Evolutionary conservation across 1,284 basidiomycete genomes (phyloP), one percentile per base, ranked within the genome.

Genomic region (Chiua sp.): DNA sequence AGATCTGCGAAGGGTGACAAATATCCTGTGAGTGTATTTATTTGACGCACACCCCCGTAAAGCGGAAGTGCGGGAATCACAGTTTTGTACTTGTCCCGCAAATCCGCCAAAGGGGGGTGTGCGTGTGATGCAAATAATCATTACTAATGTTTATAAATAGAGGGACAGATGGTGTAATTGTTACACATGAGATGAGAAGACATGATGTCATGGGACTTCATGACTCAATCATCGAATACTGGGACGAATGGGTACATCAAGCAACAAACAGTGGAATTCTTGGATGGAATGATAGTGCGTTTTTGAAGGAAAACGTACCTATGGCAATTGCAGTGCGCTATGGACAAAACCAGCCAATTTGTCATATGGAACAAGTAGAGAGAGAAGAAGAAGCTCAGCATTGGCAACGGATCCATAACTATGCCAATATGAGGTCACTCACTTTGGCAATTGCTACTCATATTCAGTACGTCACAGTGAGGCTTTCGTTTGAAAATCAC

Each of bases 291-390:
- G 28, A 32, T 8, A 15, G 23, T 7, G 1, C 7, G 4, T 60
- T 56, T 32, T 15, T 60, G 0, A 44, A 5, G 18, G 48, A 59
- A 1, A 59, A 59, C 23, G 57, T 50, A 1, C 59, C 55, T 0
- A 48, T 60, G 7, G 37, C 33, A 1, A 52, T 60, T 7, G 35
- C 50, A 7, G 51, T 56, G 2, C 13, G 47, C 32, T 60, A 60
- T 46, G 59, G 59, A 7, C 59, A 60, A n/a, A 60, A 60, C 13
- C 59, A 57, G 12, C 55, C 22, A 26, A 26, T 26, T 26, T 26
- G 26, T 5, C 0, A 26, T 60, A 2, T 56, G 55, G n/a, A 11
- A 16, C 39, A 8, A n/a, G 54, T 15, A 32, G 50, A 13, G 7
- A 12, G 23, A 6, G 22, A 22, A 2, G 55, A 60, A 39, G 58